Conservation (phyloP, 257 asterid species). For the Nicotiana paniculata region DNA sequence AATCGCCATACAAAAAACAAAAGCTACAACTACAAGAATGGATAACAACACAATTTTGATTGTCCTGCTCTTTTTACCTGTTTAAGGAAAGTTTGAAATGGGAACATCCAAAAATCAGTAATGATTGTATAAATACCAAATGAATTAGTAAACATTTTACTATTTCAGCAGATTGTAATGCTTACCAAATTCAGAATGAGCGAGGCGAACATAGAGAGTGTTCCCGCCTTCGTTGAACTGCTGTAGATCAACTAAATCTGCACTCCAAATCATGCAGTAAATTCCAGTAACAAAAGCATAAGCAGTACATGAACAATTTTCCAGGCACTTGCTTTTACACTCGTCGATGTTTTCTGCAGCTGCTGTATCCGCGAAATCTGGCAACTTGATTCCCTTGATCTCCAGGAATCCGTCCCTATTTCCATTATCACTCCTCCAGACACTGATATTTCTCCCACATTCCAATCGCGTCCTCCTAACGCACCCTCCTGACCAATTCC, state of each 20-base stretch:
- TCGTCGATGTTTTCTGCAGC: slow-evolving; percentile 16
- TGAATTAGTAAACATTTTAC: neutral
- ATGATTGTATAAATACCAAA: neutral
- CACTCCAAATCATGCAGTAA: slow-evolving; percentile 63
- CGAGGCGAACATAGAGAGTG: slow-evolving; percentile 47
- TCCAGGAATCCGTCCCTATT: slow-evolving; percentile 33
- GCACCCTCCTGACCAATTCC: slow-evolving; percentile 68
- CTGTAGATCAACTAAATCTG: slow-evolving; percentile 54
- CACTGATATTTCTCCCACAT: slow-evolving; percentile 24
- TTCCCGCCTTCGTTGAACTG: slow-evolving; percentile 42
- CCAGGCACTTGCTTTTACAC: slow-evolving; percentile 40
- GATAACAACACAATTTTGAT: slow-evolving; percentile 27
- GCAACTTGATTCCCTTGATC: slow-evolving; percentile 47
- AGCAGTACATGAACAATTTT: slow-evolving; percentile 63
- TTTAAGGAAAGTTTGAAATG: neutral
- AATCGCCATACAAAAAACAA: slow-evolving; percentile 25
- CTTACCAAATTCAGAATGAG: slow-evolving; percentile 53
- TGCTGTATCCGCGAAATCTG: slow-evolving; percentile 52
- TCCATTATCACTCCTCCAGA: neutral
- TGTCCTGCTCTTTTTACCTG: slow-evolving; percentile 25
- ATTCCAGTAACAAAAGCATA: slow-evolving; percentile 51
- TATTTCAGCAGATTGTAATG: neutral
- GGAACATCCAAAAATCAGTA: neutral
- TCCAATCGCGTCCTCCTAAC: slow-evolving; percentile 29
- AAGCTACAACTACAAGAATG: slow-evolving; percentile 20